A percentile compares a stretch with the other conserved stretches of the same genome.
Evolutionary conservation across 2,329 filamentous ascomycete genomes (phyloP).

Genomic region (Talaromyces sp.): DNA sequence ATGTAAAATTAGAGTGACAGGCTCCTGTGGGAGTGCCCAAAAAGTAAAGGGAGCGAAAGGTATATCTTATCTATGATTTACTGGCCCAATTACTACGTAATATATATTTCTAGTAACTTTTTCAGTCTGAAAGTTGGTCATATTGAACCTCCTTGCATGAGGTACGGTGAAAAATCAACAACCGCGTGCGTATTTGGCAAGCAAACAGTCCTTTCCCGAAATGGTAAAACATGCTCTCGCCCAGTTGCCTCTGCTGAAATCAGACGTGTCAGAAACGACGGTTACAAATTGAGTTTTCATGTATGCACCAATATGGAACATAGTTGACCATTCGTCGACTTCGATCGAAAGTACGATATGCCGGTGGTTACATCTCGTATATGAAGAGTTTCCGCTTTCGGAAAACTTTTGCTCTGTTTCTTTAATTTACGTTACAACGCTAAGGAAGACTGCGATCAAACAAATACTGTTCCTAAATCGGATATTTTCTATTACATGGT

Average conservation of each 20-base stretch:
- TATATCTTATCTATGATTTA: not conserved
- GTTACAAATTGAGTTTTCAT: not conserved
- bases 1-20: not conserved
- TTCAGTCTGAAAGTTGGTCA: not conserved
- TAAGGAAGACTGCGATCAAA: constrained; percentile 2
- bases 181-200: not conserved
- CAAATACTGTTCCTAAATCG: not conserved
- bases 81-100: not conserved
- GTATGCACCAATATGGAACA: not conserved
- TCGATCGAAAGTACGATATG: not conserved
- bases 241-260: not conserved
- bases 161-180: not conserved
- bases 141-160: not conserved
- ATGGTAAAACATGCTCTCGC: not conserved
- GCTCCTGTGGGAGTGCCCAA: too few relatives aligned
- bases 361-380: not conserved
- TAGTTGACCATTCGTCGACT: not conserved
- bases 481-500: not conserved
- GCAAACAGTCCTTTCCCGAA: not conserved
- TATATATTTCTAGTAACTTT: not conserved
- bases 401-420: not conserved
- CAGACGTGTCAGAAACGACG: not conserved
- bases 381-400: not conserved
- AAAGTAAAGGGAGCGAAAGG: not conserved
- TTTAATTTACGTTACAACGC: not conserved